Evolutionary conservation across 345 rosid genomes (phyloP).

Genomic region (Corymbia maculata): DNA sequence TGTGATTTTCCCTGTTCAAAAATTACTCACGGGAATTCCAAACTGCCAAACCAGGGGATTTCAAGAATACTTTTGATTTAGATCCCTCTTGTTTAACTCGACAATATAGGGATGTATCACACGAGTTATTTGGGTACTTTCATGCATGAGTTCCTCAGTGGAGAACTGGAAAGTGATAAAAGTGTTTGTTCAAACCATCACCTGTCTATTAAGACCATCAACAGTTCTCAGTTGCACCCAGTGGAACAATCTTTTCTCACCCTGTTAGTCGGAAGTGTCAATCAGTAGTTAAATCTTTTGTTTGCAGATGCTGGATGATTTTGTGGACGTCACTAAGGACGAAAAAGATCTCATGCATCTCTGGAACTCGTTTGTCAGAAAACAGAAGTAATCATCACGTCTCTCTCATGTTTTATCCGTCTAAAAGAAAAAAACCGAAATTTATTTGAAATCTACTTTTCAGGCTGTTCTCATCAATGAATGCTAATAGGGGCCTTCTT

Average conservation of each 20-base stretch:
- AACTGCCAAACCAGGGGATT: not conserved
- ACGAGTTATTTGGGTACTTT: not conserved
- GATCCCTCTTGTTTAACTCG: not conserved
- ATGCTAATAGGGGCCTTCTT: not conserved
- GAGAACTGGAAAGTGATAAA: not conserved
- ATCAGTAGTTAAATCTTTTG: not conserved
- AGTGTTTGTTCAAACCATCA: not conserved
- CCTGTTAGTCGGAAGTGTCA: not conserved
- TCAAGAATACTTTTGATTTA: not conserved
- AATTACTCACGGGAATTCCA: not conserved
- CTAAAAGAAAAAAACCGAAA: not conserved
- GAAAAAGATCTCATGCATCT: slow-evolving; percentile 82
- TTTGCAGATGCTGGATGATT: slow-evolving; percentile 96
- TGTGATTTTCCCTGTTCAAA: not conserved
- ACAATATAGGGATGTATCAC: not conserved
- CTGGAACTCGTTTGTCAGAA: slow-evolving; percentile 89
- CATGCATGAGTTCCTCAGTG: not conserved
- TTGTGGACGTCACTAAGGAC: slow-evolving; percentile 77
- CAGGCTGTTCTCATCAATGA: not conserved
- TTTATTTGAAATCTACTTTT: not conserved
- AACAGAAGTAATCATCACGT: slow-evolving; percentile 40
- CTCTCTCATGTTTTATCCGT: not conserved
- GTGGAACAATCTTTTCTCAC: not conserved
- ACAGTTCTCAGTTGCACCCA: not conserved
- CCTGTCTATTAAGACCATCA: not conserved